A percentile compares a stretch with the other conserved stretches of the same genome.
Conservation (phyloP, 2,329 filamentous ascomycete species). For the Epichloe hybrida region DNA sequence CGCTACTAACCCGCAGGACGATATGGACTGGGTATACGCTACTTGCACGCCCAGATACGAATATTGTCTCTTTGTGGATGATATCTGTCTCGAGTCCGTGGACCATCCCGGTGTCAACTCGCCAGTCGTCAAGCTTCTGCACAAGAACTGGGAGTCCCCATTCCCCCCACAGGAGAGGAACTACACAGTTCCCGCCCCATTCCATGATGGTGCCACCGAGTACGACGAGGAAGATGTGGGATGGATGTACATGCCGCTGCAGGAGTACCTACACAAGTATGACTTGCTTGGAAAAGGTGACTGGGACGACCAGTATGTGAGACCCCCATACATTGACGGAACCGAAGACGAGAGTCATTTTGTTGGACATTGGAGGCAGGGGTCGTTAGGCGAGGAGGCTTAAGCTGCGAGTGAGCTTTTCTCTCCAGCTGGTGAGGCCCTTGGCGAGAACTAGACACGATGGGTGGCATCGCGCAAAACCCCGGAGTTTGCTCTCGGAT, state of each 20-base stretch:
- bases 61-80: slow-evolving; percentile 1
- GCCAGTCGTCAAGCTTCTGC: neutral
- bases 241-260: slow-evolving; percentile 1
- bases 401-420: neutral
- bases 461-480: too few relatives aligned
- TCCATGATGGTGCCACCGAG: neutral
- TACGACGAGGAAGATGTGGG: neutral
- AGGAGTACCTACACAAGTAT: neutral
- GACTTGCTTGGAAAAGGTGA: neutral
- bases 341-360: neutral
- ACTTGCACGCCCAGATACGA: neutral
- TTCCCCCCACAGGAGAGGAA: neutral
- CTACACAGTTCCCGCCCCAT: neutral
- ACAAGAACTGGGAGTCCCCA: neutral
- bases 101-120: neutral
- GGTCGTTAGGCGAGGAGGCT: neutral
- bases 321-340: neutral
- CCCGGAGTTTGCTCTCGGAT: too few relatives aligned
- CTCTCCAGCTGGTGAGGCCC: neutral
- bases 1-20: neutral
- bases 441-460: too few relatives aligned
- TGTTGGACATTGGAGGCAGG: neutral
- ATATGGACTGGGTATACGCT: neutral
- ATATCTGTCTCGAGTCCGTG: neutral
- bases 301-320: neutral